Base-by-base conservation (phyloP, 1,284 basidiomycete genomes). In the Baeospora myosura region DNA sequence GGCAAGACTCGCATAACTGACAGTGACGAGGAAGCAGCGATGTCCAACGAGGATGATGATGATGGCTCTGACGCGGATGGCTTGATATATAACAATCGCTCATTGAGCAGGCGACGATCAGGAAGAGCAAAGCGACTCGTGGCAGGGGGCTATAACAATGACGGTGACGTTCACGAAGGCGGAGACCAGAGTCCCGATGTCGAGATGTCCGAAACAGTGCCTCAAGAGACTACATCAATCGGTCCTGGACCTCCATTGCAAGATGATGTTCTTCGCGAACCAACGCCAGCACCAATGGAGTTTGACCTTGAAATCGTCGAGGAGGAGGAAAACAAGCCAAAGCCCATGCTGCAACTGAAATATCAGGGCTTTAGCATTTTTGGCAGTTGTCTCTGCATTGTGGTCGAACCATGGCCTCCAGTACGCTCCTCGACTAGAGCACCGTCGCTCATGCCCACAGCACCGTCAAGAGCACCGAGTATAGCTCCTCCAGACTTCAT, bases 391-490 rank as follows among this genome's bases (percentile, higher is more conserved):
- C 68, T 88, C 17, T 88, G 82, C 52, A 71, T 88, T 20, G 79
- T 88, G 20, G 76, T 87, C 14, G 85, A 88, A 55, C 86, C 85
- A 12, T 86, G 79, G 69, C 81, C 82, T 3, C 62, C 72, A 12
- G 55, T 78, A 34, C n/a, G n/a, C n/a, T n/a, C n/a, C n/a, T n/a
- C n/a, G n/a, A n/a, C 39, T 6, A 28, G 42, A 17, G 43, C 40
- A 7, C n/a, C n/a, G n/a, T n/a, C n/a, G n/a, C n/a, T n/a, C n/a
- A 17, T 33, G 32, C 18, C 18, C 20, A 8, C 10, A 24, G 52
- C 62, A 3, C 54, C 54, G 25, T 53, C 68, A 3, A 63, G 62
- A 36, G 60, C 60, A 0, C 60, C 63, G 21, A 64, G 69, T 5
- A 53, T 65, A 4, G 41, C 38, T 42, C 40, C 47, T 5, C 55